These are phyloP conservation scores for Wickerhamiella musiphila DNA, from an alignment of 805 yeast genomes.

Conservation along the genomic window DNA sequence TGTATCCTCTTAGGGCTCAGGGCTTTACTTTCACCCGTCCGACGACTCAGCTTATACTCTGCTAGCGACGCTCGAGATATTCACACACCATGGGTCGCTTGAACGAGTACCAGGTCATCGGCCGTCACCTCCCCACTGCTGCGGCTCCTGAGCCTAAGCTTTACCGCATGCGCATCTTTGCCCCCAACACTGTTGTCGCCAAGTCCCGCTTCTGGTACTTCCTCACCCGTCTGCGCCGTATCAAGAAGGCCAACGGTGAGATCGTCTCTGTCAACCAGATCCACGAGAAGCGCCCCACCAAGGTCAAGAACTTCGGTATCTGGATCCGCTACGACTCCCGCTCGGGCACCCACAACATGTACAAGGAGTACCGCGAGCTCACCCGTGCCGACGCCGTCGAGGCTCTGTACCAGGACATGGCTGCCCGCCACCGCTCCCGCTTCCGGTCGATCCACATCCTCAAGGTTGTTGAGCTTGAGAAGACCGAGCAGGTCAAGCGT, in stretches of 20 bases:
- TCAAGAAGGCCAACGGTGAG: slow-evolving; percentile 99
- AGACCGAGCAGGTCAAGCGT: slow-evolving; percentile 97
- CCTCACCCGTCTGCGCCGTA: slow-evolving; percentile 98
- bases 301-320: slow-evolving; percentile 98
- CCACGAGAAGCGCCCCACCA: slow-evolving; percentile 92
- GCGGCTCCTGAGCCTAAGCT: slow-evolving; percentile 98
- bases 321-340: slow-evolving; percentile 99
- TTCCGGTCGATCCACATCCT: slow-evolving; percentile 98
- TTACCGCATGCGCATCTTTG: slow-evolving; percentile 99
- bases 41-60: no score
- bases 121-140: slow-evolving; percentile 99
- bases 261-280: slow-evolving; percentile 83
- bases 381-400: slow-evolving; percentile 98
- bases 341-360: slow-evolving; percentile 99
- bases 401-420: slow-evolving; percentile 98
- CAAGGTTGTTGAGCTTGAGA: slow-evolving; percentile 97
- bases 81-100: slow-evolving; percentile 69
- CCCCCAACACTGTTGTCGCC: slow-evolving; percentile 97
- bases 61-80: no score
- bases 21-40: not conserved
- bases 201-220: slow-evolving; percentile 99
- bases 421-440: slow-evolving; percentile 99
- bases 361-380: slow-evolving; percentile 99
- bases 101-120: slow-evolving; percentile 99
- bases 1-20: slow-evolving; percentile 1